A percentile compares a stretch with the other conserved stretches of the same genome.
These are phyloP conservation scores for Trypanosoma grayi DNA, from an alignment of 208 protist species.

Conservation along the genomic window DNA sequence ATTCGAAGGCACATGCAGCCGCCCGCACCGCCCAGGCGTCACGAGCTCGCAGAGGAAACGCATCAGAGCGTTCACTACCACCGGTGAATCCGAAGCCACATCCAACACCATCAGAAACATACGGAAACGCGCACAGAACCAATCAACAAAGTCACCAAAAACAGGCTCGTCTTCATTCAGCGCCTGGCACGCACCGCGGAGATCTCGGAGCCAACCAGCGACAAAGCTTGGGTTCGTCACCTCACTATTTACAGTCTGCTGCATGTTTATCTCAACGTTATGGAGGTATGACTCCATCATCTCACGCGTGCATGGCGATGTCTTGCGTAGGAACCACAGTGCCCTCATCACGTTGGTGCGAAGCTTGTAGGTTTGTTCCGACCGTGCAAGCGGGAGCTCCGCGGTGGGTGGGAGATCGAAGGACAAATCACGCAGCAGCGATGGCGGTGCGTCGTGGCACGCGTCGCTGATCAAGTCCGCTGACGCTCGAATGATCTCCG, in stretches of 20 bases:
- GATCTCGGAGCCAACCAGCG: slow-evolving; percentile 83
- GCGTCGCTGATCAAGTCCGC: slow-evolving; percentile 74
- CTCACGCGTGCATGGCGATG: slow-evolving; percentile 31
- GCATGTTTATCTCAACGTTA: slow-evolving; percentile 69
- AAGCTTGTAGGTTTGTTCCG: slow-evolving; percentile 71
- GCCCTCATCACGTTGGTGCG: slow-evolving; percentile 69
- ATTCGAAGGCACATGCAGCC: slow-evolving; percentile 33
- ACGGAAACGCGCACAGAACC: slow-evolving; percentile 54
- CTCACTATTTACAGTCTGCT: slow-evolving; percentile 50
- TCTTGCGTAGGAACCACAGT: slow-evolving; percentile 52
- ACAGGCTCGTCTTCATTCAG: slow-evolving; percentile 37
- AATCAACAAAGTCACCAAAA: slow-evolving; percentile 75
- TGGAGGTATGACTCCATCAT: slow-evolving; percentile 50
- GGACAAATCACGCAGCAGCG: slow-evolving; percentile 48
- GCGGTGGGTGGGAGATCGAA: slow-evolving; percentile 74
- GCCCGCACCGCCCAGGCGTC: slow-evolving; percentile 38
- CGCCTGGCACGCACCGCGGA: slow-evolving; percentile 65
- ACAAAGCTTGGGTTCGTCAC: slow-evolving; percentile 54
- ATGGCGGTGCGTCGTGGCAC: slow-evolving; percentile 51
- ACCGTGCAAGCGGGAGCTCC: slow-evolving; percentile 77
- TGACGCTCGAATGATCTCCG: slow-evolving; percentile 63
- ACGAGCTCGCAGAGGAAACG: slow-evolving; percentile 74
- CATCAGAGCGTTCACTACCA: slow-evolving; percentile 70
- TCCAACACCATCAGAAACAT: slow-evolving; percentile 50
- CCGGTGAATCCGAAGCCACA: slow-evolving; percentile 36